Evolutionary conservation across 352 stramenopile species (phyloP).

Genomic region (Peronospora belbahrii): DNA sequence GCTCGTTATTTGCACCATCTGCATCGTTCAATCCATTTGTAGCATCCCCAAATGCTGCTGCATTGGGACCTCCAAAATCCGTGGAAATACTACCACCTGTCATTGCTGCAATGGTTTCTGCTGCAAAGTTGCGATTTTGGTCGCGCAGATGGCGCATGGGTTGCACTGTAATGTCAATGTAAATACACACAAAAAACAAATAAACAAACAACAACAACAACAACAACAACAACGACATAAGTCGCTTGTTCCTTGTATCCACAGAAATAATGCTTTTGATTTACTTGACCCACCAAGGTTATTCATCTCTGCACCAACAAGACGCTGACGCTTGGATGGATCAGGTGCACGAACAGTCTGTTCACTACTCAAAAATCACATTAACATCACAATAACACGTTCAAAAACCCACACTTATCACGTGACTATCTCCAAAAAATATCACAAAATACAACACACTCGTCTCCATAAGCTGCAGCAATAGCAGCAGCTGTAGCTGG

Average conservation of each 20-base stretch:
- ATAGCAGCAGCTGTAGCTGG: conserved; percentile 28
- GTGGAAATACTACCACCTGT: conserved; percentile 40
- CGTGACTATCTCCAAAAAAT: too few relatives aligned
- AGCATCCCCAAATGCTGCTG: conserved; percentile 8
- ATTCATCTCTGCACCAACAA: conserved; percentile 55
- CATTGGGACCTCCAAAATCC: conserved; percentile 28
- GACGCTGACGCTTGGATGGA: conserved; percentile 73
- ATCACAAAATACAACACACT: conserved; percentile 22
- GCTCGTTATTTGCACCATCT: conserved; percentile 7
- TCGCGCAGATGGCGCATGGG: conserved; percentile 54
- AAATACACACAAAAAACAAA: too few relatives aligned
- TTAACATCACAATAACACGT: neutral
- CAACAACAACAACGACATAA: conserved; percentile 1
- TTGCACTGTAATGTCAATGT: conserved; percentile 27
- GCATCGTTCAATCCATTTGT: conserved; percentile 4
- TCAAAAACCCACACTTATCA: too few relatives aligned
- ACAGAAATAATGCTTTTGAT: too few relatives aligned
- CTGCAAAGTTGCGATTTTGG: conserved; percentile 74
- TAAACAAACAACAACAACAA: too few relatives aligned
- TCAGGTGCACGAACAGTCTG: conserved; percentile 70
- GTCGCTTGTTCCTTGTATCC: conserved; percentile 1
- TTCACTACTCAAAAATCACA: conserved; percentile 7
- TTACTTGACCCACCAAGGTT: too few relatives aligned
- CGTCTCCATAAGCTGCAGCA: conserved; percentile 26
- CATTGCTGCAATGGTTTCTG: conserved; percentile 72